Percentiles rank a stretch among this genome's conserved stretches.
These are phyloP conservation scores for Kuraishia hungarica DNA, from an alignment of 805 yeast species.

Conservation along the genomic window DNA sequence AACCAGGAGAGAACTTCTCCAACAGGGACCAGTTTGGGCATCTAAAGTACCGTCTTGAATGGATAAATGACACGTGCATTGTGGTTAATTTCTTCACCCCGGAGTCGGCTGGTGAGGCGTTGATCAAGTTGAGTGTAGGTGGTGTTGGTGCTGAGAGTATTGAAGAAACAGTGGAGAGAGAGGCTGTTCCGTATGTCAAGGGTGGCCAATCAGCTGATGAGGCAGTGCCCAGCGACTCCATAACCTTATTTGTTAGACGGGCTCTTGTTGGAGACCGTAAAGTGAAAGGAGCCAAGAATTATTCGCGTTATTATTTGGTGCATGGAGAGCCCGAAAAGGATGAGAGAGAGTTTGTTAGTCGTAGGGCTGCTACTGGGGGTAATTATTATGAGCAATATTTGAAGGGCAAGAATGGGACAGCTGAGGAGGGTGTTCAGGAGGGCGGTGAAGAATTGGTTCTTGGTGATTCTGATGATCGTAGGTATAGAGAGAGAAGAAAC, in stretches of 20 bases:
- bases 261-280: slow-evolving; percentile 49
- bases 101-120: slow-evolving; percentile 15
- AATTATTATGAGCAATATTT: slow-evolving; percentile 8
- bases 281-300: slow-evolving; percentile 44
- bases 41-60: slow-evolving; percentile 37
- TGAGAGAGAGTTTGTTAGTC: slow-evolving; percentile 17
- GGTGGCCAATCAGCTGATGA: neutral
- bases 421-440: neutral
- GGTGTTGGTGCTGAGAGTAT: neutral
- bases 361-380: slow-evolving; percentile 4
- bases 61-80: slow-evolving; percentile 59
- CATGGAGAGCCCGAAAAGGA: slow-evolving; percentile 60
- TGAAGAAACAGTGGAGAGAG: neutral
- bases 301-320: slow-evolving; percentile 54
- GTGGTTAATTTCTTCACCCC: slow-evolving; percentile 41
- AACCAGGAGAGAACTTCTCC: slow-evolving; percentile 21
- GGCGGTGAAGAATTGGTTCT: neutral
- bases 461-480: neutral
- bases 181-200: neutral
- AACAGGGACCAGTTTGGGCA: slow-evolving; percentile 17
- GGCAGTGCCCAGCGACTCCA: slow-evolving; percentile 3
- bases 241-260: slow-evolving; percentile 34
- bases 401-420: slow-evolving; percentile 3
- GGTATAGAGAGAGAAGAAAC: slow-evolving; percentile 5
- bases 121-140: slow-evolving; percentile 1